Evolutionary conservation across 345 rosid genomes (phyloP).

Genomic region (Ceriops zippeliana): DNA sequence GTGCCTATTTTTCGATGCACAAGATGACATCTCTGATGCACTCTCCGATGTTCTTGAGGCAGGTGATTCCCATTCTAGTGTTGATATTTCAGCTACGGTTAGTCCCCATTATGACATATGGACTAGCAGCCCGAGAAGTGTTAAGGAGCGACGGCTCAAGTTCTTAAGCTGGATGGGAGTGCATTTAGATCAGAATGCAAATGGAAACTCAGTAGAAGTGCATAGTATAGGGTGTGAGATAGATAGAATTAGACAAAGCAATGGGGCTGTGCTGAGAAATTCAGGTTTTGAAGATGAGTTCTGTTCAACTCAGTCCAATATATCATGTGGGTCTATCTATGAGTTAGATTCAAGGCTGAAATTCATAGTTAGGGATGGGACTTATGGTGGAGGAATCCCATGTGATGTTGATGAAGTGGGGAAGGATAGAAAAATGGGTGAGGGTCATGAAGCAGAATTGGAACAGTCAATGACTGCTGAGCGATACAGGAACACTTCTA

Average conservation of each 20-base stretch:
- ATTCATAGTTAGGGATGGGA: constrained; percentile 37
- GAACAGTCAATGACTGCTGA: constrained; percentile 20
- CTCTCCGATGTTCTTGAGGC: constrained; percentile 27
- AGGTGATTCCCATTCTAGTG: constrained; percentile 22
- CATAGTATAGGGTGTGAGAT: constrained; percentile 26
- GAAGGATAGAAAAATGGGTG: constrained; percentile 16
- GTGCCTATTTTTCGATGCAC: constrained; percentile 66
- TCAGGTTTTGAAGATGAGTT: constrained; percentile 43
- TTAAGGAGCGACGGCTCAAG: constrained; percentile 50
- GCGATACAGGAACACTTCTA: constrained; percentile 15
- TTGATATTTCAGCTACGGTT: constrained; percentile 13
- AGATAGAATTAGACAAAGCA: constrained; percentile 37
- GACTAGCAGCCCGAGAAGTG: constrained; percentile 57
- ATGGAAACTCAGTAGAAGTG: constrained; percentile 23
- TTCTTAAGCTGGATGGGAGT: constrained; percentile 63
- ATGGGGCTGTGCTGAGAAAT: constrained; percentile 51
- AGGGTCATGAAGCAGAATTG: constrained; percentile 18
- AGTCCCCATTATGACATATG: constrained; percentile 55
- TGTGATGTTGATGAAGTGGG: constrained; percentile 27
- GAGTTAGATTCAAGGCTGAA: constrained; percentile 29
- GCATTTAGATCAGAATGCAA: constrained; percentile 22
- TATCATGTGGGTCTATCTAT: constrained; percentile 37
- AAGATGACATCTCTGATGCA: constrained; percentile 43
- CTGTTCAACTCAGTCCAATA: constrained; percentile 42
- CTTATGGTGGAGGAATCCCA: constrained; percentile 25